Base-by-base conservation (phyloP, 2,329 filamentous ascomycete genomes). In the Tolypocladium nubicola region DNA sequence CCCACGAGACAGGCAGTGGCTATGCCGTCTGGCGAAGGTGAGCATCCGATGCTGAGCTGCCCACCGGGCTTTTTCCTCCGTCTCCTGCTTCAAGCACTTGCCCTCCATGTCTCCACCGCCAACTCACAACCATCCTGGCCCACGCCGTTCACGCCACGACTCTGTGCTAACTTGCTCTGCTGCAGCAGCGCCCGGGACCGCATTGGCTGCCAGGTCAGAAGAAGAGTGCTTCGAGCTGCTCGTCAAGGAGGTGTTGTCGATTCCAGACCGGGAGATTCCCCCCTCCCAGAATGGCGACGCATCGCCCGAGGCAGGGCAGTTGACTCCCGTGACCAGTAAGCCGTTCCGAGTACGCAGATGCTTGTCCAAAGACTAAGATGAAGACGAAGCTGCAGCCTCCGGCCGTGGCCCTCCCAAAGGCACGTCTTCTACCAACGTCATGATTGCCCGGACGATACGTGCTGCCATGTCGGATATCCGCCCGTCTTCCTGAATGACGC, bases 381-480 rank as follows among this genome's bases (percentile, higher is more conserved):
- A 30, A 50, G 1, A n/a, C 21, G 47, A 30, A 35, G 16, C 6
- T 35, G 19, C 45, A 50, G 47, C 7, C 26, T 43, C 49, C 30
- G 37, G 4, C 16, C 39, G 21, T n/a, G 52, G n/a, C 54, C 26
- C 52, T n/a, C 13, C 49, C 33, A 30, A 26, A 7, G 40, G 55
- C 21, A 60, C 61, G 23, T 26, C 23, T 2, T 59, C 62, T 3
- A 70, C 64, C 5, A 70, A 71, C 56, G 64, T 66, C 14, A 64
- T 66, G 62, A 68, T 72, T 56, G 64, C 66, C 39, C 65, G 62
- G 43, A 70, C 69, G 10, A 66, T 70, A 35, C 65, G 66, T 6
- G 56, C 65, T 5, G 68, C 68, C 37, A 68, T 70, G 63, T 59
- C 62, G 11, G 61, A 62, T 6, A 62, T 65, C 1, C 30, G 65